Base-by-base conservation (phyloP, 306 rosid species). In the Dalbergia oliveri region DNA sequence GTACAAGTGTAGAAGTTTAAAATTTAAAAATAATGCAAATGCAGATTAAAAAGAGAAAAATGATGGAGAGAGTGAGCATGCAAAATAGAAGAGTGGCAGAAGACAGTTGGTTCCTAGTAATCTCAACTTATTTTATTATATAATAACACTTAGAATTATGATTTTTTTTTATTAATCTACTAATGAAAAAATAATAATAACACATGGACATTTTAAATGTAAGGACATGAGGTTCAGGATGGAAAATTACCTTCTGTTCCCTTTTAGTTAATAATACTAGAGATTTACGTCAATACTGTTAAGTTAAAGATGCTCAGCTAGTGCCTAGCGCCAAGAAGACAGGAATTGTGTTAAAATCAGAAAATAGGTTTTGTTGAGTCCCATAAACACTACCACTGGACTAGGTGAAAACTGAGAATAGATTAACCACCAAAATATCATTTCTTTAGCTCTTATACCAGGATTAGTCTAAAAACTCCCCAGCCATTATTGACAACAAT, bases 351-450 rank as follows among this genome's bases (percentile, higher is more conserved):
- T 35, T 65, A 60, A 64, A 57, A 72, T 80, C 23, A 68, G 53
- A 67, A 53, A 11, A 49, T 18, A 35, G 13, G 14, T 23, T 49
- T 21, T 37, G 8, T 67, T 58, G 60, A 45, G 50, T 47, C 63
- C 61, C 44, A 82, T 54, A 54, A 83, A 64, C 72, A 77, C 50
- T 33, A 49, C 51, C 41, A 33, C 58, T 6, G 53, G 63, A 51
- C 45, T 15, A 37, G 49, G 43, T 78, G 72, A 26, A 63, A 72
- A 16, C 39, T 78, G 72, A 26, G 63, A 72, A 16, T 34, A 45
- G 68, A 54, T 31, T 59, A 15, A 47, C 26, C 13, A 83, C 21
- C 81, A 50, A 61, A 68, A 57, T 35, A 50, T 33, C 50, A 45
- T 23, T 47, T 51, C 37, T 39, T 53, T 50, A 14, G 77, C 59